Conservation (phyloP, 345 rosid species). For the Durio zibethinus region DNA sequence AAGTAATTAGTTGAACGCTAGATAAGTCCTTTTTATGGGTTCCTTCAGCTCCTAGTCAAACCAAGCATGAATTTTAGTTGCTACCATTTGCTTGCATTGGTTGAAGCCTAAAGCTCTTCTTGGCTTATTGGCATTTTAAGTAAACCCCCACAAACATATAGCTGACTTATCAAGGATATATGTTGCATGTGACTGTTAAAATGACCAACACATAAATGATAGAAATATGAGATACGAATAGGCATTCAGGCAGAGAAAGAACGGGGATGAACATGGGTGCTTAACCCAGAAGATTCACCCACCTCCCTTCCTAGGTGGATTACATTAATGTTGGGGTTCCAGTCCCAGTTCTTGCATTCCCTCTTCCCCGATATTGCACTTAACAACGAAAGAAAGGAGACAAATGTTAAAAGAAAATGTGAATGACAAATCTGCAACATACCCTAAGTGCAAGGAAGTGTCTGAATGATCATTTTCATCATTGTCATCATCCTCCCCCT, state of each 20-base stretch:
- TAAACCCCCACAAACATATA: neutral
- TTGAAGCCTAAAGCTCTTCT: too few relatives aligned
- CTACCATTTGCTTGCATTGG: too few relatives aligned
- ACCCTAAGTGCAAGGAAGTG: slow-evolving; percentile 39
- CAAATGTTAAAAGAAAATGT: neutral
- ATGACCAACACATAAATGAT: neutral
- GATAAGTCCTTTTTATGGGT: neutral
- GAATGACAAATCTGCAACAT: neutral
- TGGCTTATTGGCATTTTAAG: neutral
- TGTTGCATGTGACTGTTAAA: neutral
- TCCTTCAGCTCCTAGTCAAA: neutral
- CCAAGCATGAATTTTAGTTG: neutral
- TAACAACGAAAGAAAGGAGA: too few relatives aligned
- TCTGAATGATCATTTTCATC: slow-evolving; percentile 19
- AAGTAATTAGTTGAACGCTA: neutral
- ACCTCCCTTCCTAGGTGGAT: neutral
- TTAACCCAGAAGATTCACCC: too few relatives aligned
- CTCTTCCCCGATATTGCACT: neutral
- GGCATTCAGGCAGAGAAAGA: neutral
- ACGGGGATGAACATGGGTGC: too few relatives aligned
- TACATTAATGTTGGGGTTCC: neutral
- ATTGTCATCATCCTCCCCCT: neutral
- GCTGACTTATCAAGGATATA: neutral
- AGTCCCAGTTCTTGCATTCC: neutral
- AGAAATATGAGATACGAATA: neutral